Evolutionary conservation across 345 rosid genomes (phyloP).

Genomic region (Litchi chinensis): DNA sequence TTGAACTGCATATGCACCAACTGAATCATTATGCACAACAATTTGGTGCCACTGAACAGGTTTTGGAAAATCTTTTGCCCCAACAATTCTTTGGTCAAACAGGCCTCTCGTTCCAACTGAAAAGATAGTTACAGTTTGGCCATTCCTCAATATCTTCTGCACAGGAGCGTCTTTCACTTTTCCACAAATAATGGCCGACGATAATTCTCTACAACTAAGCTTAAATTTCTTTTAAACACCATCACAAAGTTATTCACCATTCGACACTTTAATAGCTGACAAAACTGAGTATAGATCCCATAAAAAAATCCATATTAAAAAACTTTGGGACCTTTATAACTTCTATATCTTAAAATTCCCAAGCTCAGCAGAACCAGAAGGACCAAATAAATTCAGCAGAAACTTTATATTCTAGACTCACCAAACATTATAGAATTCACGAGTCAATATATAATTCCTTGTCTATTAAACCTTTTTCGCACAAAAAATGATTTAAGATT

Average conservation of each 20-base stretch:
- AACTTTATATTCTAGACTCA: too few relatives aligned
- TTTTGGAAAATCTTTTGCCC: conserved; percentile 57
- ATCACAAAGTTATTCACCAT: neutral
- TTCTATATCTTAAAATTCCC: too few relatives aligned
- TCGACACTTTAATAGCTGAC: neutral
- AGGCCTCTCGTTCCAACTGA: conserved; percentile 94
- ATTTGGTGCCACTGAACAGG: conserved; percentile 98
- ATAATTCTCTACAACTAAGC: conserved; percentile 13
- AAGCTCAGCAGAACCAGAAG: too few relatives aligned
- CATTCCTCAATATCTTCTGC: conserved; percentile 93
- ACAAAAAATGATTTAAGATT: too few relatives aligned
- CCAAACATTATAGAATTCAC: too few relatives aligned
- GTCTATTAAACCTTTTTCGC: too few relatives aligned
- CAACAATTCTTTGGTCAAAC: conserved; percentile 78
- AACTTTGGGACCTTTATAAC: too few relatives aligned
- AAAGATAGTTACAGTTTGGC: conserved; percentile 81
- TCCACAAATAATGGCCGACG: conserved; percentile 88
- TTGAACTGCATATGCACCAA: conserved; percentile 85
- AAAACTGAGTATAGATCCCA: neutral
- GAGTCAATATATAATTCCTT: too few relatives aligned
- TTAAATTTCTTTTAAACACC: conserved; percentile 4
- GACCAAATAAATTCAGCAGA: too few relatives aligned
- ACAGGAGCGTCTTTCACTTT: conserved; percentile 85
- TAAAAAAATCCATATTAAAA: too few relatives aligned
- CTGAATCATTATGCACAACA: conserved; percentile 78